Conservation (phyloP, 2,329 filamentous ascomycete genomes). For the Colletotrichum endophyticum region DNA sequence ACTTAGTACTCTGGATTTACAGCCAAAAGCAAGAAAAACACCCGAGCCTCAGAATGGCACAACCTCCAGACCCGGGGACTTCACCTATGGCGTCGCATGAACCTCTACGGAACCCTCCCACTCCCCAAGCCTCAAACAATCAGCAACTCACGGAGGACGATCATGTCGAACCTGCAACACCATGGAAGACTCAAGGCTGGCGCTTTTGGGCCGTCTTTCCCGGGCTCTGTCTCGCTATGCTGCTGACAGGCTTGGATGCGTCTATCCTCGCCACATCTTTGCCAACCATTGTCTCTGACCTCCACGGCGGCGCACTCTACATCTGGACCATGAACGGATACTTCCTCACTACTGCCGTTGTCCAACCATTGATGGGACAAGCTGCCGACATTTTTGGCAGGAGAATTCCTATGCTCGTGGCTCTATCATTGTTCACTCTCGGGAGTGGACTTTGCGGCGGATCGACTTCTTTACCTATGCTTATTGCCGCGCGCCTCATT, state of each 20-base stretch:
- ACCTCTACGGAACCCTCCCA: background rate
- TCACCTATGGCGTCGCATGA: fast-evolving
- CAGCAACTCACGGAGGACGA: background rate
- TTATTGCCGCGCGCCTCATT: conserved; percentile 45
- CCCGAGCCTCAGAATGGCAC: background rate
- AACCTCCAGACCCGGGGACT: fast-evolving
- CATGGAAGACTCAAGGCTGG: background rate
- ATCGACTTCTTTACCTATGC: conserved; percentile 37
- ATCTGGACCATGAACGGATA: conserved; percentile 30
- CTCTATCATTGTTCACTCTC: conserved; percentile 47
- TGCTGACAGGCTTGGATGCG: background rate
- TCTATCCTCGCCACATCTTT: background rate
- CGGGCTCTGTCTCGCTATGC: background rate
- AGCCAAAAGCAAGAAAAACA: background rate
- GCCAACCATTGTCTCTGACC: background rate
- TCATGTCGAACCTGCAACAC: background rate
- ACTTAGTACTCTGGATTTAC: background rate
- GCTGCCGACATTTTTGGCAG: conserved; percentile 53
- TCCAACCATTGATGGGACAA: conserved; percentile 52
- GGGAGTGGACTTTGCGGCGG: conserved; percentile 51
- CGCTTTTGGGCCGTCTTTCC: background rate
- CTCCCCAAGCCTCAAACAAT: background rate
- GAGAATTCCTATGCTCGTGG: conserved; percentile 38
- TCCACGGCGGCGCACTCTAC: conserved; percentile 26
- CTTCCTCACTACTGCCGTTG: conserved; percentile 31